Conservation (phyloP, 2,329 filamentous ascomycete genomes). For the Colletotrichum filicis region DNA sequence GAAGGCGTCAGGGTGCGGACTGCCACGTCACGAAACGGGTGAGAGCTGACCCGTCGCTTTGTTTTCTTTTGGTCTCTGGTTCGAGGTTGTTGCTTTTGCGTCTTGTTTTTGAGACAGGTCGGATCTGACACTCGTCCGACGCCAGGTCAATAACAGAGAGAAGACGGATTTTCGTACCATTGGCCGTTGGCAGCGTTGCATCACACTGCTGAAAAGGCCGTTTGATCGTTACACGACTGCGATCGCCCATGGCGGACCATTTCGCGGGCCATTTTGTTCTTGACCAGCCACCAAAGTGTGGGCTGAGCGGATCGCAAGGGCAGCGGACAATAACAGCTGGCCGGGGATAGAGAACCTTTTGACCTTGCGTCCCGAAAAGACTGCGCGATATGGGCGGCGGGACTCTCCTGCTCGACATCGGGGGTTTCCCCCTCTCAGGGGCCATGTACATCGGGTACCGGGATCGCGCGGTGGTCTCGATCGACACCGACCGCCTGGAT, state of each 20-base stretch:
- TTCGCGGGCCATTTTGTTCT: not conserved
- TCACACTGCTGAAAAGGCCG: not conserved
- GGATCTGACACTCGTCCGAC: slow-evolving; percentile 20
- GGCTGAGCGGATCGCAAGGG: not conserved
- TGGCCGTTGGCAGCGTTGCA: slow-evolving; percentile 1
- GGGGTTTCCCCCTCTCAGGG: not conserved
- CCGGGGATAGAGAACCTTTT: not conserved
- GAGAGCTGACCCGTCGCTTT: slow-evolving; percentile 33
- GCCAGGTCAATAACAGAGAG: not conserved
- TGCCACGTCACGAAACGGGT: slow-evolving; percentile 32
- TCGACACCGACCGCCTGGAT: slow-evolving; percentile 32
- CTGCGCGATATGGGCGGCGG: not conserved
- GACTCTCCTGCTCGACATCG: not conserved
- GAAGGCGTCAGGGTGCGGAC: slow-evolving; percentile 16
- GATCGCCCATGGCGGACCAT: slow-evolving; percentile 8
- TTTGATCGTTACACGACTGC: slow-evolving; percentile 13
- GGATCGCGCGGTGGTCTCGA: slow-evolving; percentile 28
- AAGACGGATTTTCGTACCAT: not conserved
- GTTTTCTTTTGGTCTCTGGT: not conserved
- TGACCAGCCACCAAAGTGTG: not conserved
- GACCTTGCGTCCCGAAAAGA: not conserved
- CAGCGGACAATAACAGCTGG: not conserved
- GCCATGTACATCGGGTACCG: slow-evolving; percentile 18
- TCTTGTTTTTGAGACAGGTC: slow-evolving; percentile 17
- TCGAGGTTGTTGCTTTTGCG: not conserved